Base-by-base conservation (phyloP, 345 rosid species). In the Ceriops zippeliana region DNA sequence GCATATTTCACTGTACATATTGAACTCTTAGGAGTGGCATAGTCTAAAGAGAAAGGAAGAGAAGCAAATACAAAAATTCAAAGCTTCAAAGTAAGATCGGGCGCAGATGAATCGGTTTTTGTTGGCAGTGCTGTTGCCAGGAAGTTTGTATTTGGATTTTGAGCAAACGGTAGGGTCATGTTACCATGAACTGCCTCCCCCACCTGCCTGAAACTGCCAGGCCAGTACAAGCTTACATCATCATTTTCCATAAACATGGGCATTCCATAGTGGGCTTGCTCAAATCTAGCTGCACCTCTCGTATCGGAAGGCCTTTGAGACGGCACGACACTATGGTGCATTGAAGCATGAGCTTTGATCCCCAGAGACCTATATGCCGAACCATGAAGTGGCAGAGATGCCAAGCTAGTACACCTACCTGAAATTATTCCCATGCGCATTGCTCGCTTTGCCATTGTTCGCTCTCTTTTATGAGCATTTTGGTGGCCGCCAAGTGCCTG, bases 401-500 rank as follows among this genome's bases (percentile, higher is more conserved):
- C 87, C 78, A 86, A 56, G 82, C 89, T 91, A 2, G 88, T 83
- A 24, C 80, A 93, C 69, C 86, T 73, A 56, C 81, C 78, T 0
- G 86, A 71, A 76, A 82, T 74, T 49, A 83, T 83, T 47, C 91
- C 89, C 96, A 95, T 87, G 38, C 91, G 84, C 91, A 93, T 77
- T 26, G 97, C 97, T 15, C 96, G 96, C 69, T 91, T 95, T 0
- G 97, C 97, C 85, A 95, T 88, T 9, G 90, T 91, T 74, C 99
- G 76, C 76, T 95, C 99, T 67, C 97, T 79, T 78, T 95, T 95
- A 64, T 95, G 98, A 58, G 97, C 98, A 65, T 93, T 93, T 69
- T 93, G 98, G 87, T 93, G 98, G 54, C 98, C 98, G 6, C 98
- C 98, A 17, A 93, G 87, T 8, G 98, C 98, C 72, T 93, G 98